A percentile compares a stretch with the other conserved stretches of the same genome.
These are phyloP conservation scores for Gyrodon lividus DNA, from an alignment of 768 basidiomycete genomes.

Conservation along the genomic window DNA sequence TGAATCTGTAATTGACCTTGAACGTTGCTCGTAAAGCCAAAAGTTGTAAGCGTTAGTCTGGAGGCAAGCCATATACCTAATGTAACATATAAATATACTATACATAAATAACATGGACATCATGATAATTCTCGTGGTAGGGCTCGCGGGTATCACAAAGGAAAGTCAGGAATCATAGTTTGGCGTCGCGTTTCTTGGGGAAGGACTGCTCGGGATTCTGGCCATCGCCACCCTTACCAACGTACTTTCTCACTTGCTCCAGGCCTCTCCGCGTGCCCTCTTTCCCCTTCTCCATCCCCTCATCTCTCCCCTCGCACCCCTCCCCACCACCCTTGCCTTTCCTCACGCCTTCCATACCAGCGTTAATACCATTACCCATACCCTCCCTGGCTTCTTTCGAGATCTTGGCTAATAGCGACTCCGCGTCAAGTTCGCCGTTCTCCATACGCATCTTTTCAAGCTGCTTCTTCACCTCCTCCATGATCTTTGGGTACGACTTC, in stretches of 20 bases:
- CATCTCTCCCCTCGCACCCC: neutral
- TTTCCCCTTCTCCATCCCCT: conserved; percentile 5
- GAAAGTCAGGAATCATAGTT: conserved; percentile 16
- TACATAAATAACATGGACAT: no score
- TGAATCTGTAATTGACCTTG: no score
- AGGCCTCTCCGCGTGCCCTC: conserved; percentile 10
- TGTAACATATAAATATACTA: no score
- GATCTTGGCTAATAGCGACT: conserved; percentile 9
- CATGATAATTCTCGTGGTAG: no score
- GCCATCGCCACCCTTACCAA: conserved; percentile 6
- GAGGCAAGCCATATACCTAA: no score
- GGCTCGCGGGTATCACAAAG: no score
- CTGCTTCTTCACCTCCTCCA: conserved; percentile 9
- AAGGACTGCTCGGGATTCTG: conserved; percentile 10
- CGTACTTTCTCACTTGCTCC: conserved; percentile 11
- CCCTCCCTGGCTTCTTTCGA: conserved; percentile 7
- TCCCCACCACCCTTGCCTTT: neutral
- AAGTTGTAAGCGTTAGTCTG: no score
- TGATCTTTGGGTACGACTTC: conserved; percentile 14
- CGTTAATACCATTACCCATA: conserved; percentile 1
- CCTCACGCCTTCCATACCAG: conserved; percentile 5
- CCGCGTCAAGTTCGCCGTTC: conserved; percentile 5
- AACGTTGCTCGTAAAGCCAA: no score
- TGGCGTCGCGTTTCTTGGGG: conserved; percentile 17
- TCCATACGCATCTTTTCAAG: conserved; percentile 6